Percentiles rank a stretch among this genome's conserved stretches.
Evolutionary conservation across 495 filamentous ascomycete genomes (phyloP).

Genomic region (Neurospora cerealis): DNA sequence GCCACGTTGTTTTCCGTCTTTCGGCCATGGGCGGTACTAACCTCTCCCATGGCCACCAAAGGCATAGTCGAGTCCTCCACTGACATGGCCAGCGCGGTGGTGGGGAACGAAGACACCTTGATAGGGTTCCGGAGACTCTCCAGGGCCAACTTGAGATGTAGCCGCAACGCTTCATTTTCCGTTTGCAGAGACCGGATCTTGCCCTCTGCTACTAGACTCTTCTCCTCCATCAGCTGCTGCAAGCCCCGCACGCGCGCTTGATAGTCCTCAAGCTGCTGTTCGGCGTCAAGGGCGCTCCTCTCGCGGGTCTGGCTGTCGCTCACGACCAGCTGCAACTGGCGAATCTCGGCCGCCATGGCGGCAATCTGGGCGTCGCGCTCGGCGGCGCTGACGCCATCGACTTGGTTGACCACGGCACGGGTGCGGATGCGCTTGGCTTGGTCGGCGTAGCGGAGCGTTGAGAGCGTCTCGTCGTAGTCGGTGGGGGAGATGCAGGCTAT

Average conservation of each 20-base stretch:
- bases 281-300: conserved; percentile 39
- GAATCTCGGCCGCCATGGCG: conserved; percentile 90
- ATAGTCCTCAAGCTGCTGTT: conserved; percentile 81
- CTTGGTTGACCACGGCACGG: conserved; percentile 88
- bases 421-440: conserved; percentile 97
- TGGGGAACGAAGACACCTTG: not conserved
- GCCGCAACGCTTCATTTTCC: conserved; percentile 79
- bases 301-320: conserved; percentile 41
- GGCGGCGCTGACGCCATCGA: conserved; percentile 68
- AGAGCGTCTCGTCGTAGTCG: conserved; percentile 96
- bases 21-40: not conserved
- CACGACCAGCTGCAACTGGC: conserved; percentile 66
- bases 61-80: not conserved
- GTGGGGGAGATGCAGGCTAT: conserved; percentile 92
- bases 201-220: conserved; percentile 72
- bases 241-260: conserved; percentile 75
- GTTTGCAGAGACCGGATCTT: conserved; percentile 80
- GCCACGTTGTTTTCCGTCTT: not conserved
- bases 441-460: conserved; percentile 91
- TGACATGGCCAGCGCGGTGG: not conserved
- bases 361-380: conserved; percentile 89
- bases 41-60: not conserved
- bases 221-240: conserved; percentile 92
- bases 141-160: conserved; percentile 76
- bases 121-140: conserved; percentile 89